A percentile compares a stretch with the other conserved stretches of the same genome.
Evolutionary conservation across 2,329 filamentous ascomycete species (phyloP).

Genomic region (Colletotrichum tropicicola): DNA sequence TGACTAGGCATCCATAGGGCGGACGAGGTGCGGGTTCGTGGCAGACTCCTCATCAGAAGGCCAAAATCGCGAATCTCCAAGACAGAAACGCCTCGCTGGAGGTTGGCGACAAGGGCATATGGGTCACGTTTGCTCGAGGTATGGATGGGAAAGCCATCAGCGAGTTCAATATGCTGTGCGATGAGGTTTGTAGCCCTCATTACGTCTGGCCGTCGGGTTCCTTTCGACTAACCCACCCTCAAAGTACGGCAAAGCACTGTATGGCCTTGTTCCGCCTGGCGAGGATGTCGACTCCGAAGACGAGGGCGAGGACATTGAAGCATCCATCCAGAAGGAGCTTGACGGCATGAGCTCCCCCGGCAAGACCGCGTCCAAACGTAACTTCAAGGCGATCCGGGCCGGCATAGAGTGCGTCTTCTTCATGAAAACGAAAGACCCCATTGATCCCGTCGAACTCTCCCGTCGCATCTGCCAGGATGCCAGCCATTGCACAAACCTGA

Average conservation of each 20-base stretch:
- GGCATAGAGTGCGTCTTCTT: slow-evolving; percentile 72
- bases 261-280: slow-evolving; percentile 54
- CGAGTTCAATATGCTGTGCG: slow-evolving; percentile 73
- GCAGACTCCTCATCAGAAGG: slow-evolving; percentile 68
- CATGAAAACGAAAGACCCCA: slow-evolving; percentile 62
- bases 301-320: slow-evolving; percentile 73
- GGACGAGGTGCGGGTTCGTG: slow-evolving; percentile 60
- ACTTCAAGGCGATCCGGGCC: slow-evolving; percentile 62
- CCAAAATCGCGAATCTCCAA: slow-evolving; percentile 53
- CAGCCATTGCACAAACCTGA: slow-evolving; percentile 48
- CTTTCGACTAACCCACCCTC: not conserved
- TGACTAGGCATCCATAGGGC: not conserved
- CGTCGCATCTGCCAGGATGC: slow-evolving; percentile 65
- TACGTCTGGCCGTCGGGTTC: too few relatives aligned
- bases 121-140: slow-evolving; percentile 79
- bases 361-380: slow-evolving; percentile 51
- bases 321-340: slow-evolving; percentile 77
- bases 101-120: slow-evolving; percentile 77
- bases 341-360: slow-evolving; percentile 59
- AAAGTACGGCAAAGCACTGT: slow-evolving; percentile 74
- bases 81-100: slow-evolving; percentile 61
- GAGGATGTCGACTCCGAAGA: slow-evolving; percentile 46
- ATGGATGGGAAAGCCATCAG: slow-evolving; percentile 75
- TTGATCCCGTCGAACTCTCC: slow-evolving; percentile 65
- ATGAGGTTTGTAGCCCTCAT: slow-evolving; percentile 71